Base-by-base conservation (phyloP, 2,329 filamentous ascomycete species). In the Nemania sp. region DNA sequence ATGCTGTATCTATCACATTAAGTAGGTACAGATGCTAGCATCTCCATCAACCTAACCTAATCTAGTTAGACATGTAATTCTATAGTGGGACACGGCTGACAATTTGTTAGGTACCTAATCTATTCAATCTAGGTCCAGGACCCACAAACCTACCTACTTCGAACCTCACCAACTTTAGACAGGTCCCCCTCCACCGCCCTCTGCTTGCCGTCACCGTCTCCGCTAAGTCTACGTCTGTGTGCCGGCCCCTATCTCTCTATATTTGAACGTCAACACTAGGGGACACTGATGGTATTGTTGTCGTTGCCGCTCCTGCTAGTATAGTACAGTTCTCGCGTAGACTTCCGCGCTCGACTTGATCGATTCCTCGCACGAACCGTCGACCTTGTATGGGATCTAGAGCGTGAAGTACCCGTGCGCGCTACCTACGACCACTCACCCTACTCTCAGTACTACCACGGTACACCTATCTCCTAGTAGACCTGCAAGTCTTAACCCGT, bases 201-300 rank as follows among this genome's bases (percentile, higher is more conserved):
- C 4, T 5, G 3, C 41, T 5, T 43, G 13, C 22, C 18, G n/a
- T 47, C 55, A 41, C 45, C 38, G 22, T 26, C 62, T 49, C 38
- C 45, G 15, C 38, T 4, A 4, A 6, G 32, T 15, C 38, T 4
- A 4, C 3, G 32, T 15, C 38, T 49, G 26, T 4, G 29, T 45
- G 45, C 45, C 15, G 32, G 15, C 45, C 20, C n/a, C 45, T 2
- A 60, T 41, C 22, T 3, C 22, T 2, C 13, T 11, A 41, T 11
- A 47, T 4, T 52, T 26, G 4, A n/a, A 5, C 24, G 52, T 24
- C 32, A 26, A 64, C 8, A 26, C 38, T 51, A 6, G 20, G 32
- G 8, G 13, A 68, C 47, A 38, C 38, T 52, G 45, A 68, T 64
- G 20, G 18, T 24, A n/a, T 18, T 26, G 18, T 45, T 11, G 32